A percentile compares a stretch with the other conserved stretches of the same genome.
Evolutionary conservation across 768 basidiomycete species (phyloP).

Genomic region (Lepiota venenata): DNA sequence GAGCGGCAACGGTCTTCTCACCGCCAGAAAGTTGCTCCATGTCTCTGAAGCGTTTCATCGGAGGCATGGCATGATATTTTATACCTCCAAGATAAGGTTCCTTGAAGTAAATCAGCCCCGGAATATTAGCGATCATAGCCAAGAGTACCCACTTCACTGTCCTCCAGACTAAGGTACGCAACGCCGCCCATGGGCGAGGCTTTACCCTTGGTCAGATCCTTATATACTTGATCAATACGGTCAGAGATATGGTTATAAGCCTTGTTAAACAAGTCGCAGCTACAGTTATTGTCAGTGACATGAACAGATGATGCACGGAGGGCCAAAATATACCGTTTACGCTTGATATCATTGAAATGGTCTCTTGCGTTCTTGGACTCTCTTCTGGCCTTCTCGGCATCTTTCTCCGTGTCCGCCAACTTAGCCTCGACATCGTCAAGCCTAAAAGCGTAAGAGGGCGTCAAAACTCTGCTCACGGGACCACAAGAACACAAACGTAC

Average conservation of each 20-base stretch:
- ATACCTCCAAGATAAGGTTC: constrained; percentile 52
- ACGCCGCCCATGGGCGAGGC: constrained; percentile 94
- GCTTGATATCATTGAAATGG: constrained; percentile 85
- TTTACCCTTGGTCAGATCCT: constrained; percentile 95
- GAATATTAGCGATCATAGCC: neutral
- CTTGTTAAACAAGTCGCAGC: constrained; percentile 86
- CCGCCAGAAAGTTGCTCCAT: constrained; percentile 99
- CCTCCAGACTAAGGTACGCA: constrained; percentile 94
- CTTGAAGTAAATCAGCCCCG: constrained; percentile 14
- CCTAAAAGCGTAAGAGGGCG: constrained; percentile 28
- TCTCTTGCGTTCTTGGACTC: constrained; percentile 91
- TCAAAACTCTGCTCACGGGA: neutral
- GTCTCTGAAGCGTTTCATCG: constrained; percentile 98
- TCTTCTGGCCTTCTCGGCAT: constrained; percentile 89
- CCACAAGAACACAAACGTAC: constrained; percentile 35
- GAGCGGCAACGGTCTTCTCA: constrained; percentile 96
- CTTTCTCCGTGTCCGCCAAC: constrained; percentile 84
- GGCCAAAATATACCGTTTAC: constrained; percentile 54
- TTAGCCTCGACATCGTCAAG: constrained; percentile 84
- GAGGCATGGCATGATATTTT: constrained; percentile 99
- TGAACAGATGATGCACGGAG: neutral
- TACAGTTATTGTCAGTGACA: constrained; percentile 15
- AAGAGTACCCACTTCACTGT: constrained; percentile 69
- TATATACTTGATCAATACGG: constrained; percentile 93
- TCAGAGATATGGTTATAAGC: constrained; percentile 97